A percentile compares a stretch with the other conserved stretches of the same genome.
These are phyloP conservation scores for Podospora pseudopauciseta DNA, from an alignment of 495 filamentous ascomycete species.

Conservation along the genomic window DNA sequence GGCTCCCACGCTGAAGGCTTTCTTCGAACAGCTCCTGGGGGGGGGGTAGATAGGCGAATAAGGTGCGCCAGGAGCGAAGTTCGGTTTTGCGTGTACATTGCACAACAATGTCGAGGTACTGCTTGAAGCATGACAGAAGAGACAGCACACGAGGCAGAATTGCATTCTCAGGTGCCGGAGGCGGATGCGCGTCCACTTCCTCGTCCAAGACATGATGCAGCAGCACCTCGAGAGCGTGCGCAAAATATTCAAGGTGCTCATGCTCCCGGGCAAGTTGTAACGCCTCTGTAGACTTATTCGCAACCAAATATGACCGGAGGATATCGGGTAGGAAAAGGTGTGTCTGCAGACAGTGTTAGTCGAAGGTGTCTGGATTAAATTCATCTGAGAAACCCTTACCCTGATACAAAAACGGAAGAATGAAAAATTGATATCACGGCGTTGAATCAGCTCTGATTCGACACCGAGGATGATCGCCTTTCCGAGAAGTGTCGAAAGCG, in stretches of 20 bases:
- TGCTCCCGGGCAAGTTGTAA: slow-evolving; percentile 76
- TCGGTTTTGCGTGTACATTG: slow-evolving; percentile 98
- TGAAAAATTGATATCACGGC: slow-evolving; percentile 83
- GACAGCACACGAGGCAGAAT: slow-evolving; percentile 82
- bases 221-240: slow-evolving; percentile 87
- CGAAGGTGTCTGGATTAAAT: neutral
- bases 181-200: slow-evolving; percentile 68
- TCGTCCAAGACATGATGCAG: slow-evolving; percentile 92
- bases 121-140: slow-evolving; percentile 82
- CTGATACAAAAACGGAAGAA: slow-evolving; percentile 79
- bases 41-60: slow-evolving; percentile 85
- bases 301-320: slow-evolving; percentile 68
- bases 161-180: slow-evolving; percentile 63
- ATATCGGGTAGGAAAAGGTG: slow-evolving; percentile 88
- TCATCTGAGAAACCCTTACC: slow-evolving; percentile 42
- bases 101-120: slow-evolving; percentile 92
- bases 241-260: slow-evolving; percentile 80
- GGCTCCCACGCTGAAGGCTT: slow-evolving; percentile 71
- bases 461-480: slow-evolving; percentile 88
- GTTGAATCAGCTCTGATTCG: slow-evolving; percentile 86
- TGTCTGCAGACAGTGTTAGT: slow-evolving; percentile 49
- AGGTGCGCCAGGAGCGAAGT: slow-evolving; percentile 86
- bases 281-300: slow-evolving; percentile 69
- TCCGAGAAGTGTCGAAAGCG: slow-evolving; percentile 74
- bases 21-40: slow-evolving; percentile 91